A percentile compares a stretch with the other conserved stretches of the same genome.
Evolutionary conservation across 306 rosid genomes (phyloP).

Genomic region (Vigna nakashimae): DNA sequence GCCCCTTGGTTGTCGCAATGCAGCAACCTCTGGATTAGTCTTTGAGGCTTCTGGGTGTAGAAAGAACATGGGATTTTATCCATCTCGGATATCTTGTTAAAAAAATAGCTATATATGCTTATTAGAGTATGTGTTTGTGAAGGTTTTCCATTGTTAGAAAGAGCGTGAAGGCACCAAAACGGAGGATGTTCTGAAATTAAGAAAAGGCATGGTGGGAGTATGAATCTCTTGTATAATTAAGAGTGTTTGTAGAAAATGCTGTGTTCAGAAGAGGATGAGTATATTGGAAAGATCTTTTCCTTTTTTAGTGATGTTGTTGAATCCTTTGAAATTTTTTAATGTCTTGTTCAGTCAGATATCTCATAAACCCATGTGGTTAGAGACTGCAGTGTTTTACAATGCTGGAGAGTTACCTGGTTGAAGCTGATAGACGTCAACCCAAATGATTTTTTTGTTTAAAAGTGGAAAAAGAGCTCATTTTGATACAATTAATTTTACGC

Average conservation of each 20-base stretch:
- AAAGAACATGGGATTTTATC: conserved; percentile 48
- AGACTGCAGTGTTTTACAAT: conserved; percentile 33
- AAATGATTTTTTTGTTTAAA: background rate
- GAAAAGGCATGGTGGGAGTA: conserved; percentile 28
- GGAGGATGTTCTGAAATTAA: background rate
- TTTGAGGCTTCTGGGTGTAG: conserved; percentile 39
- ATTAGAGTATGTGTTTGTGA: conserved; percentile 52
- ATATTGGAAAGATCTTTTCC: conserved; percentile 53
- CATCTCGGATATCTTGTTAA: conserved; percentile 40
- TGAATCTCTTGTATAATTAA: conserved; percentile 55
- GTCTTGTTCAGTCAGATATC: conserved; percentile 37
- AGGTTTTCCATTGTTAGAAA: conserved; percentile 46
- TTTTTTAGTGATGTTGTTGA: conserved; percentile 34
- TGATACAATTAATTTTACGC: background rate
- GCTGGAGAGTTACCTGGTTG: conserved; percentile 23
- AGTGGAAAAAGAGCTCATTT: background rate
- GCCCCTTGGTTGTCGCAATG: conserved; percentile 88
- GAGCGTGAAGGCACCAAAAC: conserved; percentile 27
- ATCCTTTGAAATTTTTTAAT: conserved; percentile 33
- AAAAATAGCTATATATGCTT: conserved; percentile 45
- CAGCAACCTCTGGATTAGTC: conserved; percentile 79
- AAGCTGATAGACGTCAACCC: conserved; percentile 2
- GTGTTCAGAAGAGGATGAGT: conserved; percentile 49
- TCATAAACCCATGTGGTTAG: conserved; percentile 45
- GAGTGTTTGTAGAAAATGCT: conserved; percentile 57